phyloP scores from a whole-genome alignment of 1,284 basidiomycete genomes.

The Mixia osmundae region DNA sequence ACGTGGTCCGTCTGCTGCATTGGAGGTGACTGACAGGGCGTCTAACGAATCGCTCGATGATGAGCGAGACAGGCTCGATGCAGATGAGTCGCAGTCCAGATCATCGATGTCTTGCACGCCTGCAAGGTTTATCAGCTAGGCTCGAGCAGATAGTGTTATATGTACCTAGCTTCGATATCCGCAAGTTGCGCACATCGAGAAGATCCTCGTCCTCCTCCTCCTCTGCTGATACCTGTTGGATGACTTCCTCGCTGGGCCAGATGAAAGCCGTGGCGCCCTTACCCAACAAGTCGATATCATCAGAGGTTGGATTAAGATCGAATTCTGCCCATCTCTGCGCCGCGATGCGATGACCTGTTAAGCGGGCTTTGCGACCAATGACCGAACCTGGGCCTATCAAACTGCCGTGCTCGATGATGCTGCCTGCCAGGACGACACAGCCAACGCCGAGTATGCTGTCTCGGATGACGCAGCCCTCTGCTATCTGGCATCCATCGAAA shows the following conservation, averaged over 20 bases:
- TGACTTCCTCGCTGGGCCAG: constrained; percentile 14
- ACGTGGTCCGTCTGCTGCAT: constrained; percentile 9
- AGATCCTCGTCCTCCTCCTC: constrained; percentile 16
- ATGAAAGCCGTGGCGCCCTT: no score
- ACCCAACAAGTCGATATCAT: no score
- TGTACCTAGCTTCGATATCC: constrained; percentile 14
- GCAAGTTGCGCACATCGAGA: constrained; percentile 15
- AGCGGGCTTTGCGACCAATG: constrained; percentile 27
- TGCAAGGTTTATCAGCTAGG: no score
- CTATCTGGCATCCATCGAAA: constrained; percentile 54
- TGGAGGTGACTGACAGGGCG: constrained; percentile 1
- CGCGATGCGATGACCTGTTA: constrained; percentile 44
- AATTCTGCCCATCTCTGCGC: constrained; percentile 22
- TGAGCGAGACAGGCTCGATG: constrained; percentile 13
- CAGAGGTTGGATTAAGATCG: no score
- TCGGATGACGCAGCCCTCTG: constrained; percentile 46
- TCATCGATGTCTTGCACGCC: constrained; percentile 18
- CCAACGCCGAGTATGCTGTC: constrained; percentile 35
- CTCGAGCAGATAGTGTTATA: constrained; percentile 2
- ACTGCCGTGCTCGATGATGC: constrained; percentile 29
- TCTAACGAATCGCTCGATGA: constrained; percentile 14
- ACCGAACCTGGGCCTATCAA: constrained; percentile 20
- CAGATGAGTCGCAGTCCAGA: constrained; percentile 16
- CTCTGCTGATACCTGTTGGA: constrained; percentile 16
- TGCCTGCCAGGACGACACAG: constrained; percentile 44